Evolutionary conservation across 1,284 basidiomycete genomes (phyloP), one percentile per base, ranked within the genome.

Genomic region (Sporisorium sorghi): DNA sequence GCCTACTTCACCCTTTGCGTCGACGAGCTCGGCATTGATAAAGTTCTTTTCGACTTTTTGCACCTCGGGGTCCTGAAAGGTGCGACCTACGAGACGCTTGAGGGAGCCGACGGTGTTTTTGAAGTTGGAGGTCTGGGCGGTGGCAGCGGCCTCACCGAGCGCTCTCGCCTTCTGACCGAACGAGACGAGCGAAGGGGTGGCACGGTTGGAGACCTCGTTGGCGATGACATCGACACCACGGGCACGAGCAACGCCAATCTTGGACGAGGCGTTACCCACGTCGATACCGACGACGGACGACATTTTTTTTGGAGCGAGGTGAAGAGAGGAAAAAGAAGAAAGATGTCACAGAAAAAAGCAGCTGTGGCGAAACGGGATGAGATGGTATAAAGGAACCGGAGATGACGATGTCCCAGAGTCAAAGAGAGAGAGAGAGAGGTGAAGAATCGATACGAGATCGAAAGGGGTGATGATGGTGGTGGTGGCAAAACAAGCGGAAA

Each of bases 51-150:
- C 82, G 52, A 74, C 56, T 37, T 80, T 71, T 62, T 83, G 81
- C n/a, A 84, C 66, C 26, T 77, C 76, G 47, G 70, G 67, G 58
- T 83, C 82, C 39, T 81, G 59, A 61, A 82, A 60, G 11, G 76
- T 77, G 51, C 82, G 73, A 44, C 82, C 82, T 51, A 84, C 64
- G 42, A 84, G 73, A 54, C 82, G 80, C 76, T 84, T 84, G 50
- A 84, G 77, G n/a, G 78, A 81, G 47, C 82, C 82, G 35, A 84
- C 73, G 42, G 82, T 84, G 77, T 84, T 84, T 57, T 84, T 84
- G 59, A 83, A 84, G 77, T 84, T 84, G 63, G 80, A 81, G 17
- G 81, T 83, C 70, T 84, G 81, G 46, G 78, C 78, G 32, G 81
- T 84, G 46, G 81, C 81, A 55, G 82, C 82, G 17, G 74, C 69